Base-by-base conservation (phyloP, 805 yeast genomes). In the Lipomyces starkeyi region DNA sequence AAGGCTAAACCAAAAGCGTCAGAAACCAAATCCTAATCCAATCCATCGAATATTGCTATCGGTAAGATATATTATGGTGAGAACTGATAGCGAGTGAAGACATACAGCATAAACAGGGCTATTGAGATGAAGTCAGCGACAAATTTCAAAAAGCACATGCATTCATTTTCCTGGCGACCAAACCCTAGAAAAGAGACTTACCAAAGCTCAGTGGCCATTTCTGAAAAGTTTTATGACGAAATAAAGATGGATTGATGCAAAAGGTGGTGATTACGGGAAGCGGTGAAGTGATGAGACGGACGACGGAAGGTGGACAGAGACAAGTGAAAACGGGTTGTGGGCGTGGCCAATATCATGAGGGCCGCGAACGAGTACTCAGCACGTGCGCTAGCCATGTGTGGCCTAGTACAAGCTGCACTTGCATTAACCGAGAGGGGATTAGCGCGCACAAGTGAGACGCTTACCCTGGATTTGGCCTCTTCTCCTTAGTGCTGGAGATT, bases 61-160 rank as follows among this genome's bases (percentile, higher is more conserved):
- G 4, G 14, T 56, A 34, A 13, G 47, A 57, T 25, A 40, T 7
- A 37, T 1, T 9, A 54, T 63, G 55, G 58, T 27, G n/a, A 32
- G 58, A 35, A 58, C 27, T 55, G 17, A 25, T 7, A 43, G 47
- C 32, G 32, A 49, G n/a, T n/a, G 29, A 9, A n/a, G 40, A 78
- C 84, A 53, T 81, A 82, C 84, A 77, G 91, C 91, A 78, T 88
- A 88, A 78, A 88, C 91, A 76, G 91, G 91, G 81, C 91, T 86
- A 76, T 8, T 70, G 76, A 49, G 27, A 60, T 35, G 49, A 63
- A 55, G 67, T 59, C 62, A 69, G 61, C 27, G 54, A 20, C 0
- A 14, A 57, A 37, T n/a, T 13, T 25, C 56, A 13, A 25, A 22
- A 17, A 20, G 29, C 59, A 37, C 55, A 20, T 25, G 29, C 22